Evolutionary conservation across 305 asterid species (phyloP).

Genomic region (Solanum chacoense): DNA sequence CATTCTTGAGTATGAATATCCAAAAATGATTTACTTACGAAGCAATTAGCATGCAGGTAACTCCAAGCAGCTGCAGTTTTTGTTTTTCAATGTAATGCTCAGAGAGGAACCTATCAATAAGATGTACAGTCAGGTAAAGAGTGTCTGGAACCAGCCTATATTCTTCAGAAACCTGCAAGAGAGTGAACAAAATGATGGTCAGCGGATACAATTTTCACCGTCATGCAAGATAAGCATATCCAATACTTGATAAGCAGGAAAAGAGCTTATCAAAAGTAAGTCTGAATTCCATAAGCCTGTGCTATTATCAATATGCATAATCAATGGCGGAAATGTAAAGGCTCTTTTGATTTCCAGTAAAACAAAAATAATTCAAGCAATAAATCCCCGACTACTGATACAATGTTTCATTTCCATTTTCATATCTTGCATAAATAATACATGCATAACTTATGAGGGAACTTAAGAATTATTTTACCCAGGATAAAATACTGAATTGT

Average conservation of each 20-base stretch:
- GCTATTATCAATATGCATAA: background rate
- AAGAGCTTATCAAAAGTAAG: background rate
- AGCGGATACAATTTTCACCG: background rate
- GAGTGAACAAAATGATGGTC: slow-evolving; percentile 5
- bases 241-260: background rate
- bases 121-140: slow-evolving; percentile 94
- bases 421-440: background rate
- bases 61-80: slow-evolving; percentile 92
- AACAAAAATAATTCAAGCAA: background rate
- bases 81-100: slow-evolving; percentile 69
- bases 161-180: slow-evolving; percentile 89
- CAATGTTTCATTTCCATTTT: background rate
- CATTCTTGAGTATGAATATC: background rate
- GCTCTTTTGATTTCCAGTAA: background rate
- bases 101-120: slow-evolving; percentile 83
- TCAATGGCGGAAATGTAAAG: background rate
- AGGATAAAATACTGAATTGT: background rate
- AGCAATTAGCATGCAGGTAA: slow-evolving; percentile 97
- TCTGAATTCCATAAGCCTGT: background rate
- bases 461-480: background rate
- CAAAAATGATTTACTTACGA: slow-evolving; percentile 50
- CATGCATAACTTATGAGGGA: background rate
- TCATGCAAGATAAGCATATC: background rate
- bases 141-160: slow-evolving; percentile 88
- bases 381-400: background rate